phyloP scores from a whole-genome alignment of 1,284 basidiomycete genomes.

The Hymenochaete sp. region DNA sequence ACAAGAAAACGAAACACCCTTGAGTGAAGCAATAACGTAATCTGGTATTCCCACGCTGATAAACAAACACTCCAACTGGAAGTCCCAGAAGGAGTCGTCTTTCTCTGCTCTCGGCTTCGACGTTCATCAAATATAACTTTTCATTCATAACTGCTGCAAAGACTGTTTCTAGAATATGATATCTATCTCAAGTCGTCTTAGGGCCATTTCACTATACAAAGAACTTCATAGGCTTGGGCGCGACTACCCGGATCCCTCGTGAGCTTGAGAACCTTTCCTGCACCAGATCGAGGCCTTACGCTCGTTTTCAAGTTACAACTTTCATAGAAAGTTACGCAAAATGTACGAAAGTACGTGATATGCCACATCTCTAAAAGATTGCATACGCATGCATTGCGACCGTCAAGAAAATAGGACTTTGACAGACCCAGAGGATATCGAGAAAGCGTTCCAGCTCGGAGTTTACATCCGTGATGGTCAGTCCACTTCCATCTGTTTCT shows the following conservation, averaged over 20 bases:
- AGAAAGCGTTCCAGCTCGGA: conserved; percentile 68
- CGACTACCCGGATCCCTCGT: conserved; percentile 73
- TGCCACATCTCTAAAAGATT: background rate
- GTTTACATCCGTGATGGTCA: conserved; percentile 86
- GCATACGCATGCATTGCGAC: background rate
- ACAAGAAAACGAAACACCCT: no score
- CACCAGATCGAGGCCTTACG: no score
- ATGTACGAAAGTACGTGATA: conserved; percentile 78
- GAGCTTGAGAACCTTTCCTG: conserved; percentile 23
- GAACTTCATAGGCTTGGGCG: conserved; percentile 68
- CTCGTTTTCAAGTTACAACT: conserved; percentile 51
- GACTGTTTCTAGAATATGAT: no score
- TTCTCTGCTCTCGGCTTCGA: no score
- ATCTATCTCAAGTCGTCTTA: conserved; percentile 37
- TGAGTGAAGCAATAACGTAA: no score
- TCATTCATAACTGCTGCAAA: no score
- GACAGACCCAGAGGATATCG: conserved; percentile 64
- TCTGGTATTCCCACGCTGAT: no score
- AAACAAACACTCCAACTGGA: no score
- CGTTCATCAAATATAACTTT: no score
- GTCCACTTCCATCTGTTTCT: conserved; percentile 20
- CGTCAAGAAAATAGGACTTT: conserved; percentile 61
- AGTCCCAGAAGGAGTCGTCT: no score
- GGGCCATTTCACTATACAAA: conserved; percentile 66
- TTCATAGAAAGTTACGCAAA: conserved; percentile 57